Conservation (phyloP, 352 stramenopile species). For the Elongisporangium prolatum region DNA sequence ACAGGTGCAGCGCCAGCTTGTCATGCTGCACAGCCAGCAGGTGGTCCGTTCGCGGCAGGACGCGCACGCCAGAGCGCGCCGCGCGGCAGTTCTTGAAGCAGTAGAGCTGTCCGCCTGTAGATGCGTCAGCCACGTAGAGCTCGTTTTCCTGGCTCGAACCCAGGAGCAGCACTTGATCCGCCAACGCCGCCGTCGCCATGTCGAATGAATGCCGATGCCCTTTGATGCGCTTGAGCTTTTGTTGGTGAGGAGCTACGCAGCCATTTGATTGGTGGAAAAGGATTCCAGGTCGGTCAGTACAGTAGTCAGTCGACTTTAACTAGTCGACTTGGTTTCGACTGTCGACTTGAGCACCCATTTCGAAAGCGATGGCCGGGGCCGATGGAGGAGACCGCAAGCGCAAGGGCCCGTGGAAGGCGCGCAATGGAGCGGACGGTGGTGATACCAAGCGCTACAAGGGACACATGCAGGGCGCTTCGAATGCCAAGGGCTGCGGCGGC, state of each 20-base stretch:
- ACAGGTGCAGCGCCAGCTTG: conserved; percentile 64
- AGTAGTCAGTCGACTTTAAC: too few relatives aligned
- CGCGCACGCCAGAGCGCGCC: conserved; percentile 41
- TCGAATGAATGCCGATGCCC: background rate
- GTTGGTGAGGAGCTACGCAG: conserved; percentile 7
- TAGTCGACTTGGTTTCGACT: conserved; percentile 5
- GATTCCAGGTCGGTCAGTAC: background rate
- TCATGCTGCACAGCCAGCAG: conserved; percentile 60
- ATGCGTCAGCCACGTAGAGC: conserved; percentile 53
- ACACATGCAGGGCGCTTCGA: conserved; percentile 31
- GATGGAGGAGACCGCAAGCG: conserved; percentile 38
- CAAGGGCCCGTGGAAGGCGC: conserved; percentile 51
- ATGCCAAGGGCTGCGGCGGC: conserved; percentile 50
- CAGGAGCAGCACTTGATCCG: conserved; percentile 60
- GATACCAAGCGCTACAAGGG: conserved; percentile 63
- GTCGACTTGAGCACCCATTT: background rate
- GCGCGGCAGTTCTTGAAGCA: conserved; percentile 70
- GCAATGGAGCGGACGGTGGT: conserved; percentile 13
- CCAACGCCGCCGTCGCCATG: conserved; percentile 40
- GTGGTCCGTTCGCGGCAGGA: conserved; percentile 61
- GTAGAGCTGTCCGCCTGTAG: conserved; percentile 58
- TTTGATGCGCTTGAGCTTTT: conserved; percentile 6
- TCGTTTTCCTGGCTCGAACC: conserved; percentile 67
- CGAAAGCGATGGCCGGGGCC: conserved; percentile 17
- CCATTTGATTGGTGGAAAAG: conserved; percentile 16